Percentiles rank a stretch among this genome's conserved stretches.
phyloP scores from a whole-genome alignment of 805 yeast species.

The Suhomyces prunicola region DNA sequence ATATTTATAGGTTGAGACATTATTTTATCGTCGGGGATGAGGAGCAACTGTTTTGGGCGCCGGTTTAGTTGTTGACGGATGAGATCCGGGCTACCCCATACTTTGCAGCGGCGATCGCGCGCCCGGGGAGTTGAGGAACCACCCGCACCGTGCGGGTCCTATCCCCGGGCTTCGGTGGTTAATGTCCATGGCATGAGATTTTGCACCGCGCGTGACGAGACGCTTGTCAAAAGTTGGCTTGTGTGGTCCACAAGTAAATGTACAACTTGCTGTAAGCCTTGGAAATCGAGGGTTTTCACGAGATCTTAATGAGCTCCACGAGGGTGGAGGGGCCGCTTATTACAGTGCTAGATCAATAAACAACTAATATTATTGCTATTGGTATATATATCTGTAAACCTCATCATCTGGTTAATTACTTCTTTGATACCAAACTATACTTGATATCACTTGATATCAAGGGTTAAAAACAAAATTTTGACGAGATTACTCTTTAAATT shows the following conservation, averaged over 20 bases:
- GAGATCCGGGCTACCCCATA: constrained; percentile 1
- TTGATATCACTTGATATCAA: not conserved
- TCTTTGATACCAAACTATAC: too few species aligned
- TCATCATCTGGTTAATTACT: too few species aligned
- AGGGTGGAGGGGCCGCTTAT: too few species aligned
- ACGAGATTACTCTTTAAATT: not conserved
- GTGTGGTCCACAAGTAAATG: too few species aligned
- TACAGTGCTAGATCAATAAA: too few species aligned
- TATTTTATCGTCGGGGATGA: not conserved
- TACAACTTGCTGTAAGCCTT: too few species aligned
- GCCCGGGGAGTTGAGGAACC: not conserved
- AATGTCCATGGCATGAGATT: not conserved
- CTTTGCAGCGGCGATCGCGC: not conserved
- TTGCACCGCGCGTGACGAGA: not conserved
- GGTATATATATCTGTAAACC: not conserved
- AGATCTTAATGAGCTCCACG: too few species aligned
- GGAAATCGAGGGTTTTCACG: too few species aligned
- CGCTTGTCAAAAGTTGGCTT: not conserved
- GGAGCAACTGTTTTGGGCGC: not conserved
- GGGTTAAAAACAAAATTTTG: not conserved
- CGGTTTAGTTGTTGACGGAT: not conserved
- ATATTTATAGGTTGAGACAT: constrained; percentile 6
- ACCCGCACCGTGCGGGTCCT: not conserved
- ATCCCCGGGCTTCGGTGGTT: not conserved
- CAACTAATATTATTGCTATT: too few species aligned